These are phyloP conservation scores for Pythium phragmiticola DNA, from an alignment of 352 stramenopile species.

Conservation along the genomic window DNA sequence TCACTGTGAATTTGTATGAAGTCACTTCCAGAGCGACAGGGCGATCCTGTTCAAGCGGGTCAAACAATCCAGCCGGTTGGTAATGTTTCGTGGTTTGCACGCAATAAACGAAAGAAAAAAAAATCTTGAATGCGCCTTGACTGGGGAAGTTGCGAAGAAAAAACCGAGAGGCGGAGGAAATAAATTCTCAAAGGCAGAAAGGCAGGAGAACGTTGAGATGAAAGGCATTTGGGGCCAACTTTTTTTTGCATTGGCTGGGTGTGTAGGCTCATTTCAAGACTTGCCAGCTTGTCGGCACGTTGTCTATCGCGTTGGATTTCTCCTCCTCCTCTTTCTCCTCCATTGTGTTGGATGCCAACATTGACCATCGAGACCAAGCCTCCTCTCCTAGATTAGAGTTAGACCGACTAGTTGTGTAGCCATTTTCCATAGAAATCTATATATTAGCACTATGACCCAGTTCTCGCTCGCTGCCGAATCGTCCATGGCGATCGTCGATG, in stretches of 20 bases:
- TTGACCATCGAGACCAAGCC: not conserved
- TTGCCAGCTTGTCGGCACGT: conserved; percentile 21
- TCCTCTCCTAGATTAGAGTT: conserved; percentile 13
- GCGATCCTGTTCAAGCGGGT: conserved; percentile 7
- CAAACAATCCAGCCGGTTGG: conserved; percentile 22
- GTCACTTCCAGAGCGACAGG: conserved; percentile 28
- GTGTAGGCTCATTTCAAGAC: conserved; percentile 19
- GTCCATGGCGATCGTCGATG: conserved; percentile 18
- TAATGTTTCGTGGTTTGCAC: conserved; percentile 8
- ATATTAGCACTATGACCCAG: conserved; percentile 20
- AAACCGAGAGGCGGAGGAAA: conserved; percentile 14
- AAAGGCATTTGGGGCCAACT: conserved; percentile 6
- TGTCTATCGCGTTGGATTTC: not conserved
- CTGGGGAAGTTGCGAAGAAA: not conserved
- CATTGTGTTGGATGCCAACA: conserved; percentile 15
- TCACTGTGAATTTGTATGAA: conserved; percentile 23
- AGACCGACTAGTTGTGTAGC: conserved; percentile 14
- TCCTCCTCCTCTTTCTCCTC: not conserved
- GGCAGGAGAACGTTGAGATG: conserved; percentile 8
- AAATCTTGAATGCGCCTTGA: not conserved
- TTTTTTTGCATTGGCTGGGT: conserved; percentile 8
- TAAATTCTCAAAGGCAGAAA: conserved; percentile 16
- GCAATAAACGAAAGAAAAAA: conserved; percentile 12
- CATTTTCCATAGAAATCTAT: conserved; percentile 5
- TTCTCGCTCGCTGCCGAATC: conserved; percentile 13